phyloP scores from a whole-genome alignment of 179 eudicot genomes.

The Gypsophila paniculata region DNA sequence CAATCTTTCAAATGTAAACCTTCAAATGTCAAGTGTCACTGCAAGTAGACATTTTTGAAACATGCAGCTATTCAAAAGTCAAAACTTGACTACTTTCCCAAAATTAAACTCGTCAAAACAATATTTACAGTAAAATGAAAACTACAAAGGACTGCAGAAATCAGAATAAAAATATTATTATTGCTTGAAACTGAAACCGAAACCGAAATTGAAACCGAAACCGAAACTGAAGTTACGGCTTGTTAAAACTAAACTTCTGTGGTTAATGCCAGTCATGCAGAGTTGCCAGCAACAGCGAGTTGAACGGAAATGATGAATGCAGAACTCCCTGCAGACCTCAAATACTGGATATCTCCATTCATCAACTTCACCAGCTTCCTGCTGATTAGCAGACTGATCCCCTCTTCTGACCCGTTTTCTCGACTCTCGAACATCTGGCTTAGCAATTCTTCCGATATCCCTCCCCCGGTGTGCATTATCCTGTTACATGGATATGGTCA shows the following conservation, averaged over 20 bases:
- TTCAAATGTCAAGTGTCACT: too few species aligned
- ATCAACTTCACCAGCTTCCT: constrained; percentile 78
- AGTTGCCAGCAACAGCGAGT: constrained; percentile 52
- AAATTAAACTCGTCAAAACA: not conserved
- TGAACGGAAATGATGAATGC: constrained; percentile 76
- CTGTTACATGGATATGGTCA: constrained; percentile 31
- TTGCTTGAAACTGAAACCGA: not conserved
- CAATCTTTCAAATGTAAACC: too few species aligned
- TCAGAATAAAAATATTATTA: not conserved
- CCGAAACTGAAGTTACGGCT: not conserved
- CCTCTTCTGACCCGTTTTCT: constrained; percentile 65
- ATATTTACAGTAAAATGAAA: constrained; percentile 1
- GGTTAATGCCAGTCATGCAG: constrained; percentile 10
- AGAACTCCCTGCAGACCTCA: constrained; percentile 68
- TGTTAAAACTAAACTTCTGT: not conserved
- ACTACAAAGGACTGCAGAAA: constrained; percentile 12
- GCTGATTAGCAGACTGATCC: constrained; percentile 69
- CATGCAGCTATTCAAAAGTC: not conserved
- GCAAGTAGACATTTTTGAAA: too few species aligned
- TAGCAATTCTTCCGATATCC: constrained; percentile 69
- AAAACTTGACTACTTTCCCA: not conserved
- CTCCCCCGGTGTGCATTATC: constrained; percentile 78
- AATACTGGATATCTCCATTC: constrained; percentile 88
- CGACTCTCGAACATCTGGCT: constrained; percentile 75
- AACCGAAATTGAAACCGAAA: not conserved